These are phyloP conservation scores for Artemisia argyi DNA, from an alignment of 129 eudicot species.

Conservation along the genomic window DNA sequence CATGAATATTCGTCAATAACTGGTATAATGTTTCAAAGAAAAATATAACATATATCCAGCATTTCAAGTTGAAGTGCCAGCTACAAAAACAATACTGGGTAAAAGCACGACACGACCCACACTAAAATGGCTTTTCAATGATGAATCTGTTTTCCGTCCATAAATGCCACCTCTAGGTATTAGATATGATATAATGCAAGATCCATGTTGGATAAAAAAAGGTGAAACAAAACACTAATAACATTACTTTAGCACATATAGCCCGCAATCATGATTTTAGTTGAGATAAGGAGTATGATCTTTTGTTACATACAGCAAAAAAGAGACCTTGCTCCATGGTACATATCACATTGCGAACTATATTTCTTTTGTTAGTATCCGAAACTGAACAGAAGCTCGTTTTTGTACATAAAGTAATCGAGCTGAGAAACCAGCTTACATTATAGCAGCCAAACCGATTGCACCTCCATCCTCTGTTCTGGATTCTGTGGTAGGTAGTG, in stretches of 20 bases:
- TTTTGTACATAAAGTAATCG: constrained; percentile 21
- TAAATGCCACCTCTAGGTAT: too few relatives aligned
- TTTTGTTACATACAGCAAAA: constrained; percentile 14
- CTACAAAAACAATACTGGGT: too few relatives aligned
- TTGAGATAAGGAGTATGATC: neutral
- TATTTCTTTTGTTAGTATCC: constrained; percentile 14
- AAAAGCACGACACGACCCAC: too few relatives aligned
- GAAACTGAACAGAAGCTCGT: constrained; percentile 4
- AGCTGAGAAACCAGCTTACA: constrained; percentile 32
- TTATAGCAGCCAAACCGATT: constrained; percentile 77
- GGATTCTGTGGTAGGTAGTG: constrained; percentile 48
- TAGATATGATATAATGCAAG: constrained; percentile 1
- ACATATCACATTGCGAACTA: neutral
- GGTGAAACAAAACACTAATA: constrained; percentile 5
- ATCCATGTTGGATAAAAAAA: constrained; percentile 12
- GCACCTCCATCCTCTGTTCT: constrained; percentile 54
- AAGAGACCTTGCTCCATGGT: constrained; percentile 4
- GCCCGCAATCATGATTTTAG: constrained; percentile 10
- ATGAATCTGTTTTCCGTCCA: too few relatives aligned
- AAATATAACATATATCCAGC: too few relatives aligned
- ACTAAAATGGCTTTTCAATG: too few relatives aligned
- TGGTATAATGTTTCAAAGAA: too few relatives aligned
- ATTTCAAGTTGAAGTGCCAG: too few relatives aligned
- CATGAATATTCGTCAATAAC: too few relatives aligned
- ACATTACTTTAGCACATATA: neutral